Percentiles rank a stretch among this genome's conserved stretches.
Evolutionary conservation across 2,329 filamentous ascomycete species (phyloP).

Genomic region (Verticillium nubilum): DNA sequence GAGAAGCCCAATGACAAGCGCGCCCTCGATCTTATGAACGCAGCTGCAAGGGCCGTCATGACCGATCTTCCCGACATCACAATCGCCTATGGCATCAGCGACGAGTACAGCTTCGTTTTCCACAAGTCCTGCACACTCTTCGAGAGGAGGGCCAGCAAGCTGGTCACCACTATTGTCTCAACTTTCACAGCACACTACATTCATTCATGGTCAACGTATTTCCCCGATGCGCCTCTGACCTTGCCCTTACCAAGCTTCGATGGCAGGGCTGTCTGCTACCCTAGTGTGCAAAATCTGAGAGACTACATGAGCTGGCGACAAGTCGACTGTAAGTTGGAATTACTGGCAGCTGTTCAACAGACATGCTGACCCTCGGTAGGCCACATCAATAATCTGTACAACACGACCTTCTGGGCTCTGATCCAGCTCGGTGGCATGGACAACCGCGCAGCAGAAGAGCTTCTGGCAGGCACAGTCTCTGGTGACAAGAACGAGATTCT

Average conservation of each 20-base stretch:
- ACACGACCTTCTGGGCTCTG: conserved; percentile 92
- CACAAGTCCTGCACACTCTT: conserved; percentile 79
- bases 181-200: conserved; percentile 92
- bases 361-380: conserved; percentile 40
- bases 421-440: conserved; percentile 73
- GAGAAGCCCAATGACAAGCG: conserved; percentile 87
- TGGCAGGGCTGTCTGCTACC: conserved; percentile 85
- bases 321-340: conserved; percentile 68
- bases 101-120: conserved; percentile 93
- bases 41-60: conserved; percentile 79
- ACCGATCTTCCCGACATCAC: conserved; percentile 78
- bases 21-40: conserved; percentile 91
- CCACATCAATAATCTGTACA: conserved; percentile 98
- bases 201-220: conserved; percentile 70
- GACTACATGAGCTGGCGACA: conserved; percentile 98
- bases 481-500: conserved; percentile 95
- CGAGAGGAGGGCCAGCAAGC: conserved; percentile 80
- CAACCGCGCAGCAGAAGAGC: conserved; percentile 72
- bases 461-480: conserved; percentile 74
- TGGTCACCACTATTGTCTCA: conserved; percentile 85
- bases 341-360: not conserved
- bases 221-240: conserved; percentile 65
- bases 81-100: conserved; percentile 88
- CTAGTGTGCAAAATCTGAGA: conserved; percentile 71
- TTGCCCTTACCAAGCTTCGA: conserved; percentile 85